Conservation (phyloP, 768 basidiomycete genomes). For the Boletus fagicola region DNA sequence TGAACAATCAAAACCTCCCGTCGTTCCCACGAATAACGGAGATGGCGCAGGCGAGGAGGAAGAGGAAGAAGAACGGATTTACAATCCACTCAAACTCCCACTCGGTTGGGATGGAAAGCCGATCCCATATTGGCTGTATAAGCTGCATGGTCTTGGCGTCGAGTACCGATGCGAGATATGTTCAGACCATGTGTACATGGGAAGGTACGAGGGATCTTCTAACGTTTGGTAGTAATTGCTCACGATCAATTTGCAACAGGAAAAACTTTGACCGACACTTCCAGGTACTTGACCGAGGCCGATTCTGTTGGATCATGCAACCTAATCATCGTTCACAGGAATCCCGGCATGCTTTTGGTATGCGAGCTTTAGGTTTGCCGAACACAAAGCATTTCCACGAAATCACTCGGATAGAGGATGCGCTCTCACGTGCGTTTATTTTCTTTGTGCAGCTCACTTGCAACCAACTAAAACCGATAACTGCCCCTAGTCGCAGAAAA, state of each 20-base stretch:
- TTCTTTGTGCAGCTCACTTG: neutral
- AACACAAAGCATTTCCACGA: conserved; percentile 99
- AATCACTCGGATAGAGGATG: conserved; percentile 96
- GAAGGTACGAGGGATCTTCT: conserved; percentile 52
- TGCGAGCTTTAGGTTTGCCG: conserved; percentile 94
- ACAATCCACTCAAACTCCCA: conserved; percentile 96
- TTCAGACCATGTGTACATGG: conserved; percentile 96
- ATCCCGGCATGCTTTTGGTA: conserved; percentile 95
- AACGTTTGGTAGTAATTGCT: conserved; percentile 8
- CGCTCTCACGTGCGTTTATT: conserved; percentile 73
- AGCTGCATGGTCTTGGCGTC: conserved; percentile 96
- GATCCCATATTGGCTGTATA: conserved; percentile 98
- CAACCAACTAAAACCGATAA: neutral
- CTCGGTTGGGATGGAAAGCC: conserved; percentile 99
- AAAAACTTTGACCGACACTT: conserved; percentile 98
- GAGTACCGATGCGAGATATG: conserved; percentile 98
- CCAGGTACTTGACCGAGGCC: conserved; percentile 50
- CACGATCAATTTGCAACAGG: conserved; percentile 38
- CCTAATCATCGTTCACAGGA: conserved; percentile 51
- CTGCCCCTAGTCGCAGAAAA: conserved; percentile 82
- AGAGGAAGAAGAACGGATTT: conserved; percentile 94
- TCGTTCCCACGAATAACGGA: conserved; percentile 43
- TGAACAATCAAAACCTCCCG: conserved; percentile 59
- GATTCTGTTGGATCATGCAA: neutral
- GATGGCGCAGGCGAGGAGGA: conserved; percentile 70